Evolutionary conservation across 352 stramenopile genomes (phyloP).

Genomic region (Globisporangium solare): DNA sequence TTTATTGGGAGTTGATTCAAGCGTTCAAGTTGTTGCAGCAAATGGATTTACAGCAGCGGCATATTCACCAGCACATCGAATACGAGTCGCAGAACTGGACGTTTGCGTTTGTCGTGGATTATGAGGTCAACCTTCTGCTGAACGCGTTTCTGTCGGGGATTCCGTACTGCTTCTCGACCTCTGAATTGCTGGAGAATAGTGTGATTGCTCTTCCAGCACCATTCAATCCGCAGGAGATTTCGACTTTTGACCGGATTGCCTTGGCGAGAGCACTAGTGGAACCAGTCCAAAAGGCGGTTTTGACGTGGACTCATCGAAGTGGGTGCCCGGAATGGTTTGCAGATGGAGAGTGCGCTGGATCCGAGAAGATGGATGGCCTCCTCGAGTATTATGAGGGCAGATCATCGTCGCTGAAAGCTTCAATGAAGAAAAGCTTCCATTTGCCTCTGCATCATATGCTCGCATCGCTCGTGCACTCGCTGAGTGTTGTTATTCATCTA

Average conservation of each 20-base stretch:
- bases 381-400: constrained; percentile 39
- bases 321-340: constrained; percentile 27
- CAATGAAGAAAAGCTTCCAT: constrained; percentile 65
- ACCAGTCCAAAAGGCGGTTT: constrained; percentile 28
- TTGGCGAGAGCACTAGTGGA: constrained; percentile 44
- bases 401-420: constrained; percentile 16
- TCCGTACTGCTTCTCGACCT: constrained; percentile 41
- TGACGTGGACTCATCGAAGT: constrained; percentile 31
- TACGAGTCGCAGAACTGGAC: constrained; percentile 84
- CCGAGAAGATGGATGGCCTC: constrained; percentile 20
- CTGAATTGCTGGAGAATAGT: constrained; percentile 9
- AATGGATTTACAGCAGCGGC: constrained; percentile 76
- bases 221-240: constrained; percentile 25
- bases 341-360: constrained; percentile 6
- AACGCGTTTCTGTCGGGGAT: constrained; percentile 58
- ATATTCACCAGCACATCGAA: constrained; percentile 68
- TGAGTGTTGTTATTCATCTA: constrained; percentile 39
- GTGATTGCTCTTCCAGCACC: constrained; percentile 20
- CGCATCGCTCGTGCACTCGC: constrained; percentile 43
- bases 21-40: constrained; percentile 64
- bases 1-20: constrained; percentile 56
- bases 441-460: constrained; percentile 79
- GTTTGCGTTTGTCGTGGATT: constrained; percentile 78
- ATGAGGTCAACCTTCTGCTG: constrained; percentile 77
- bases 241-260: constrained; percentile 26